phyloP scores from a whole-genome alignment of 768 basidiomycete genomes.

The Suillus fuscotomentosus region DNA sequence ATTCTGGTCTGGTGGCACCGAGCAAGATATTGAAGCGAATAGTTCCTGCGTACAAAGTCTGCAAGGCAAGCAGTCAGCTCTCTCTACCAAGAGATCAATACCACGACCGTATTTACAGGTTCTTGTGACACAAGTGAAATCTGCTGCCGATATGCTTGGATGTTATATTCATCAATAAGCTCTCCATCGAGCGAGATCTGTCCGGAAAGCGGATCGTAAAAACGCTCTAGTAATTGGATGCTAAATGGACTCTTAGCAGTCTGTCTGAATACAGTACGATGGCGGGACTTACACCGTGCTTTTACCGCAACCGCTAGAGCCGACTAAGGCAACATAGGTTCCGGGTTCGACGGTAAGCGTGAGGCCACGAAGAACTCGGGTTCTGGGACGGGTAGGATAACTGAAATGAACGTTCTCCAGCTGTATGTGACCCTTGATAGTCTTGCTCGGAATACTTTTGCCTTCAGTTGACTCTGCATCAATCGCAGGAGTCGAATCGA shows the following conservation, averaged over 20 bases:
- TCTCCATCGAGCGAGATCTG: constrained; percentile 72
- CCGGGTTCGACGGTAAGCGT: constrained; percentile 71
- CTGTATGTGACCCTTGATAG: constrained; percentile 60
- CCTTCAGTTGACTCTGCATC: constrained; percentile 76
- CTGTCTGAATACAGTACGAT: neutral
- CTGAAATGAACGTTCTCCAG: constrained; percentile 85
- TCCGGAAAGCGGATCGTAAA: constrained; percentile 80
- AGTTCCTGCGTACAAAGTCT: constrained; percentile 83
- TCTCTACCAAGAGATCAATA: constrained; percentile 3
- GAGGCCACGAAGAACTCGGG: constrained; percentile 79
- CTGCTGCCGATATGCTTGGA: constrained; percentile 85
- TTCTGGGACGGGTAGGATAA: constrained; percentile 84
- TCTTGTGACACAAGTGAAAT: constrained; percentile 92
- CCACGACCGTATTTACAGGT: constrained; percentile 38
- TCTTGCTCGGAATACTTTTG: constrained; percentile 42
- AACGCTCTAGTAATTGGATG: constrained; percentile 82
- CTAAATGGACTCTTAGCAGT: constrained; percentile 30
- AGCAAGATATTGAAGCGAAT: constrained; percentile 90
- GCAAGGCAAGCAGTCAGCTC: neutral
- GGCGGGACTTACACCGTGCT: constrained; percentile 61
- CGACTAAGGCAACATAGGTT: constrained; percentile 79
- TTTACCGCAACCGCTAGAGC: constrained; percentile 80
- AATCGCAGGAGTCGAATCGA: constrained; percentile 75
- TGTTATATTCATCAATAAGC: constrained; percentile 71
- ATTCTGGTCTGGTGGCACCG: constrained; percentile 72